These are phyloP conservation scores for Atkinsonella texensis DNA, from an alignment of 2,329 filamentous ascomycete genomes.

Conservation along the genomic window DNA sequence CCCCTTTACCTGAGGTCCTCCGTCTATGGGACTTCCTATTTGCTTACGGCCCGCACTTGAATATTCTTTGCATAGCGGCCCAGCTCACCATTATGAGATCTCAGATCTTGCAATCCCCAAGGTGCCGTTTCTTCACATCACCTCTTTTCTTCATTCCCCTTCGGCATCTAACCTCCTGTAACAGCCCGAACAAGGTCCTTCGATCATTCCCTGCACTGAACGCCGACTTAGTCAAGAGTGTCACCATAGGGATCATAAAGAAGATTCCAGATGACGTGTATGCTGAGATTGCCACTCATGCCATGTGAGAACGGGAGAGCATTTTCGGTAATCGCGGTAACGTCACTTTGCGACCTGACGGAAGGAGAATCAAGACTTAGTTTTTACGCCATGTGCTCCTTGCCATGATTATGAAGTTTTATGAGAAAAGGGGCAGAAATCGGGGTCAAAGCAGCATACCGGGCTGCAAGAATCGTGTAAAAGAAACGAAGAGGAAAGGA, in stretches of 20 bases:
- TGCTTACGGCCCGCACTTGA: conserved; percentile 87
- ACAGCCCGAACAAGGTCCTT: conserved; percentile 83
- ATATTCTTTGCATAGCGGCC: conserved; percentile 91
- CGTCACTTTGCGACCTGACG: too few species aligned
- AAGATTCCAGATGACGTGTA: conserved; percentile 90
- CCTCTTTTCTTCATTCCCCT: too few species aligned
- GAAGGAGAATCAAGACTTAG: too few species aligned
- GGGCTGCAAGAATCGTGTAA: too few species aligned
- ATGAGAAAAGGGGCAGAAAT: background rate
- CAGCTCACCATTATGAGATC: conserved; percentile 83
- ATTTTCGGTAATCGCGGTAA: too few species aligned
- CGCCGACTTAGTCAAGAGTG: conserved; percentile 69
- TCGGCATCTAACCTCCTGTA: too few species aligned
- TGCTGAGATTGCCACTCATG: conserved; percentile 78
- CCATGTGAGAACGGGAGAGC: conserved; percentile 37
- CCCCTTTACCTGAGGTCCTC: conserved; percentile 84
- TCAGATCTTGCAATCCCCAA: conserved; percentile 70
- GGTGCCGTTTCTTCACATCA: conserved; percentile 34
- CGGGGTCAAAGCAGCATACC: background rate
- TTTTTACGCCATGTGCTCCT: background rate
- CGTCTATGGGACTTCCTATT: conserved; percentile 96
- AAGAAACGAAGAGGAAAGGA: background rate
- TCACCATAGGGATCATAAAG: conserved; percentile 75
- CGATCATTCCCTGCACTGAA: conserved; percentile 76
- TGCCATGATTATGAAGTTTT: background rate